Evolutionary conservation across 768 basidiomycete species (phyloP), one percentile per base, ranked within the genome.

Genomic region (Chlorophyllum brunneum): DNA sequence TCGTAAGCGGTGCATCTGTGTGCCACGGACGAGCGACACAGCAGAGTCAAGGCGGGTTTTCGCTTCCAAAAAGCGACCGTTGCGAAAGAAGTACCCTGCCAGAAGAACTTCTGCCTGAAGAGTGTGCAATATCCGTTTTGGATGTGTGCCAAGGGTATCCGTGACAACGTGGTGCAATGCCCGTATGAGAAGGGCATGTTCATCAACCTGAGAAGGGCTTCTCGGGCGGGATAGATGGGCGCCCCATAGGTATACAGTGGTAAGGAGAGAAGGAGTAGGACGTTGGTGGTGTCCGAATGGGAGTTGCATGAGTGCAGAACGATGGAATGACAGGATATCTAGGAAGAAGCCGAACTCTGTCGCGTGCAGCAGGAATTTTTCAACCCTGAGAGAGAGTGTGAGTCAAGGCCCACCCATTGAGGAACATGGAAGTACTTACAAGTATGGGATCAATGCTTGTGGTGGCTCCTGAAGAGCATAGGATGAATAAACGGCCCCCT

Each of bases 341-440:
- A 91, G 77, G 65, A 88, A 90, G 60, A 89, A 82, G 4, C 85
- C 85, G 52, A 87, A 74, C 58, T 82, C 76, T 30, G 70, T 63
- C 0, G 78, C 74, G 58, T 86, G 74, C 13, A 77, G 78, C 9
- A 82, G 63, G 60, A 92, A 83, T 23, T 69, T 69, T 59, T 83
- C 78, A 3, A 85, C 63, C 31, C 85, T 88, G 56, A 30, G 46
- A 38, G 36, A 16, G 30, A 30, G 11, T 11, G 48, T 36, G 48
- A 20, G 31, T 58, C 39, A 52, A 44, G 51, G 51, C n/a, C n/a
- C n/a, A n/a, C n/a, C n/a, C n/a, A 31, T 22, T 26, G 20, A 44
- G 26, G 16, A 26, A 27, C 10, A 44, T 13, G 31, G 49, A 9
- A n/a, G 31, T 11, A 38, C 68, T 61, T 61, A 75, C 75, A 73